Percentiles rank a stretch among this genome's conserved stretches.
phyloP scores from a whole-genome alignment of 345 rosid genomes.

The Eucalyptus rudis region DNA sequence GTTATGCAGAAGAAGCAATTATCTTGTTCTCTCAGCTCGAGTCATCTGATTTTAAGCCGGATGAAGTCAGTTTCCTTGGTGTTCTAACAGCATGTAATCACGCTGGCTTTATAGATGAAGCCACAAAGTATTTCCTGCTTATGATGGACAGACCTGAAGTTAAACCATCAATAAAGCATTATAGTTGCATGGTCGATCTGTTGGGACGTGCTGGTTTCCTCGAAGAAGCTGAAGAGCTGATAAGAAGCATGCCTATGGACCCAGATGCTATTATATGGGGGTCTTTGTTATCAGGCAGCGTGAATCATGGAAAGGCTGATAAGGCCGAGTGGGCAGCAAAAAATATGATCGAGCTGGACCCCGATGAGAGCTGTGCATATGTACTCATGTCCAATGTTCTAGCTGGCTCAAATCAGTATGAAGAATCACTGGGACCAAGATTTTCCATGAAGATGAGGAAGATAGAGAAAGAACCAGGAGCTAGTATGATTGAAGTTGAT shows the following conservation, averaged over 20 bases:
- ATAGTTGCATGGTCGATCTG: conserved; percentile 53
- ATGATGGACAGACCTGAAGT: conserved; percentile 46
- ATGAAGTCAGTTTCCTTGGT: conserved; percentile 43
- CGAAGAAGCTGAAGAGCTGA: conserved; percentile 52
- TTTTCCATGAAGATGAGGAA: conserved; percentile 36
- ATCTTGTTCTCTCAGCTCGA: conserved; percentile 38
- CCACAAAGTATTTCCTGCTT: conserved; percentile 26
- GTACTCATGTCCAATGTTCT: conserved; percentile 63
- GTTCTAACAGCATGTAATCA: conserved; percentile 74
- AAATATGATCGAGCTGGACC: conserved; percentile 29
- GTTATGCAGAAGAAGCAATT: conserved; percentile 37
- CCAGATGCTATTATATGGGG: conserved; percentile 60
- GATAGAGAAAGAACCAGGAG: conserved; percentile 55
- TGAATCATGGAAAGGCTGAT: conserved; percentile 35
- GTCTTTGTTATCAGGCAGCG: conserved; percentile 48
- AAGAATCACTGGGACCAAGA: conserved; percentile 51
- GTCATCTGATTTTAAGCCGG: conserved; percentile 36
- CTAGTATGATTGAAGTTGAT: conserved; percentile 65
- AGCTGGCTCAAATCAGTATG: conserved; percentile 31
- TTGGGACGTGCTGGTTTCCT: conserved; percentile 49
- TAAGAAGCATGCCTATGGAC: conserved; percentile 35
- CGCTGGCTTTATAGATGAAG: conserved; percentile 37
- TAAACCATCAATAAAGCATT: conserved; percentile 59
- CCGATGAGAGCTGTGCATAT: conserved; percentile 44
- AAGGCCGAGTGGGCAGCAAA: conserved; percentile 48